Evolutionary conservation across 192 early-diverging fungal species (phyloP).

Genomic region (Podila epicladia): DNA sequence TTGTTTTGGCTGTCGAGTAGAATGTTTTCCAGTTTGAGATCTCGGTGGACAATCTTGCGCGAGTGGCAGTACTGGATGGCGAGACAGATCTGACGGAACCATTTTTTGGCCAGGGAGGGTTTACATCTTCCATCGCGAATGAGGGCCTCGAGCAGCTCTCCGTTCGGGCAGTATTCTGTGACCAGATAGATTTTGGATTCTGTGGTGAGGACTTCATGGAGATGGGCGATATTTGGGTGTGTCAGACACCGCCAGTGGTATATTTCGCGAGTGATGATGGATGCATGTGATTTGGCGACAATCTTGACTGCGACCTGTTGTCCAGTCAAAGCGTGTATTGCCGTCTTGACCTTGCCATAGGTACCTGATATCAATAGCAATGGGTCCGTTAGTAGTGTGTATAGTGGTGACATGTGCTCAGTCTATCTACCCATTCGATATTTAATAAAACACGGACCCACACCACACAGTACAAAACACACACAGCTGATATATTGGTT

Average conservation of each 20-base stretch:
- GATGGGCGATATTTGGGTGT: slow-evolving; percentile 81
- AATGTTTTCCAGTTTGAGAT: slow-evolving; percentile 72
- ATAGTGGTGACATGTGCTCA: background rate
- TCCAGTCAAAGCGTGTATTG: slow-evolving; percentile 66
- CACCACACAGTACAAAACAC: too few relatives aligned
- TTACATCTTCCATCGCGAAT: slow-evolving; percentile 52
- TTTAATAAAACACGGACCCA: background rate
- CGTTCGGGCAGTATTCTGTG: slow-evolving; percentile 80
- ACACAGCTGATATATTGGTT: too few relatives aligned
- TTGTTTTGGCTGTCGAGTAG: slow-evolving; percentile 64
- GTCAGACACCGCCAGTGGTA: slow-evolving; percentile 72
- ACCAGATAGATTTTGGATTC: slow-evolving; percentile 83
- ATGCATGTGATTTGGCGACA: slow-evolving; percentile 66
- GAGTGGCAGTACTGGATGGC: slow-evolving; percentile 64
- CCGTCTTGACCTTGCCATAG: slow-evolving; percentile 74
- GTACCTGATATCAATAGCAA: slow-evolving; percentile 52
- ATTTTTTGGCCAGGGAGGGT: slow-evolving; percentile 54
- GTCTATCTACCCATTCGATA: background rate
- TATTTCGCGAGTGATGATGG: slow-evolving; percentile 71
- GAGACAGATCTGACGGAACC: slow-evolving; percentile 60
- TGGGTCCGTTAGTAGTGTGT: background rate
- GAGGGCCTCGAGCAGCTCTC: slow-evolving; percentile 68
- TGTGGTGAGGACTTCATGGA: slow-evolving; percentile 80
- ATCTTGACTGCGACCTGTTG: slow-evolving; percentile 72
- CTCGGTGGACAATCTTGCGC: slow-evolving; percentile 67